These are phyloP conservation scores for Asterophora lycoperdoides DNA, from an alignment of 768 basidiomycete species.

Conservation along the genomic window DNA sequence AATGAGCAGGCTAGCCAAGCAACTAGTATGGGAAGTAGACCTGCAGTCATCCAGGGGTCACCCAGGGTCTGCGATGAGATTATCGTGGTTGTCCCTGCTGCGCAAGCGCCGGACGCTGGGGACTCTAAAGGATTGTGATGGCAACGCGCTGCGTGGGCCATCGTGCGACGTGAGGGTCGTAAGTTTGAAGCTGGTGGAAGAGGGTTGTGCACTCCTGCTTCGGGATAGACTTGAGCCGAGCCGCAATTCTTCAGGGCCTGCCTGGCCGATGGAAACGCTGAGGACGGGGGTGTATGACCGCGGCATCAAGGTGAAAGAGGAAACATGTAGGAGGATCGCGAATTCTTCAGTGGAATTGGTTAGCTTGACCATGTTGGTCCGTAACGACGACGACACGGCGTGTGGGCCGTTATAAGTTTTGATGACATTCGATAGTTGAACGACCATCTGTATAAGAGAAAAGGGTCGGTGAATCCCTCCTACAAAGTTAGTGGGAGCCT, in stretches of 20 bases:
- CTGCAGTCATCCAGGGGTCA: constrained; percentile 15
- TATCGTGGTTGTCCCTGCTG: constrained; percentile 11
- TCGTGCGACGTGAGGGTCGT: constrained; percentile 31
- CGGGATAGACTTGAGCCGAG: constrained; percentile 55
- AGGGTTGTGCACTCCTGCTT: constrained; percentile 50
- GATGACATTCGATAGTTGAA: constrained; percentile 69
- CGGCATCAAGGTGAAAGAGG: constrained; percentile 64
- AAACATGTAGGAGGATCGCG: constrained; percentile 80
- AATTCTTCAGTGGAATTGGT: constrained; percentile 86
- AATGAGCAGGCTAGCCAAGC: no score
- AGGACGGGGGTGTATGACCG: constrained; percentile 61
- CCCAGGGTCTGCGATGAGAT: constrained; percentile 13
- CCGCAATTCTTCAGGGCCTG: constrained; percentile 42
- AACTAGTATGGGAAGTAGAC: not conserved
- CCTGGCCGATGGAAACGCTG: constrained; percentile 24
- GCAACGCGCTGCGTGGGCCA: constrained; percentile 44
- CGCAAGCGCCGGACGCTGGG: constrained; percentile 12
- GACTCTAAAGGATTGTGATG: constrained; percentile 18
- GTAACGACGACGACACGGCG: constrained; percentile 49
- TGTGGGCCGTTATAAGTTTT: constrained; percentile 62
- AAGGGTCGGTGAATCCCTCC: constrained; percentile 1
- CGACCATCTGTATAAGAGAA: constrained; percentile 52
- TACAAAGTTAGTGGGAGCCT: not conserved
- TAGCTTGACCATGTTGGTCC: constrained; percentile 68
- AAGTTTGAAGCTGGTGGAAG: constrained; percentile 35